Base-by-base conservation (phyloP, 257 asterid genomes). In the Scutellaria galericulata region DNA sequence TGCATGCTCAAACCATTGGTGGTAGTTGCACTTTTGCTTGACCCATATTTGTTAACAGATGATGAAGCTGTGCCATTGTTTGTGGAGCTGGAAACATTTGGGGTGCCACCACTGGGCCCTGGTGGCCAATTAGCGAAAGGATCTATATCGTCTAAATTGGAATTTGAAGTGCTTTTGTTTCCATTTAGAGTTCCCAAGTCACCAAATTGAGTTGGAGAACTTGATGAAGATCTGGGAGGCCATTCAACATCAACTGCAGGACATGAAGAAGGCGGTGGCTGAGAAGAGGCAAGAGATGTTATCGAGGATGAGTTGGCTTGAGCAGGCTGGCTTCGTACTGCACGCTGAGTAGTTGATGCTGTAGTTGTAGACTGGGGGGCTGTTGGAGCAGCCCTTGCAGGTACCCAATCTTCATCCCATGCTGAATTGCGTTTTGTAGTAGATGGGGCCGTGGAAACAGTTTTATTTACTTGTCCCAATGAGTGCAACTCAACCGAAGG, bases 121-220 rank as follows among this genome's bases (percentile, higher is more conserved):
- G 96, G 95, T 9, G 98, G 98, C 98, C 99, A 95, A 82, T 95
- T 82, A 68, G 98, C 95, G 72, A 95, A 95, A 71, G 98, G 98
- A 81, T 92, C 98, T 46, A 85, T 78, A 48, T 87, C 95, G 8
- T 82, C 92, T 53, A 89, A 84, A 78, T 78, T 78, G 37, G 91
- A 45, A 75, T 65, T 77, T 42, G 91, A 61, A 15, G 81, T 11
- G 63, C 73, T 72, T 77, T 78, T 89, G 76, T 79, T 83, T 73
- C 80, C 96, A 48, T 65, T 79, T 46, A 67, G 71, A 57, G 77
- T 75, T 55, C 78, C 83, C 44, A 35, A 54, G 75, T 71, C 75
- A 47, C 84, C 88, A 20, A 78, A 71, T 47, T 75, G 85, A 81
- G 80, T 61, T 44, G 85, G 58, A 40, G 52, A 59, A 47, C 75